Conservation (phyloP, 2,329 filamentous ascomycete species). For the Lachnellula arida region DNA sequence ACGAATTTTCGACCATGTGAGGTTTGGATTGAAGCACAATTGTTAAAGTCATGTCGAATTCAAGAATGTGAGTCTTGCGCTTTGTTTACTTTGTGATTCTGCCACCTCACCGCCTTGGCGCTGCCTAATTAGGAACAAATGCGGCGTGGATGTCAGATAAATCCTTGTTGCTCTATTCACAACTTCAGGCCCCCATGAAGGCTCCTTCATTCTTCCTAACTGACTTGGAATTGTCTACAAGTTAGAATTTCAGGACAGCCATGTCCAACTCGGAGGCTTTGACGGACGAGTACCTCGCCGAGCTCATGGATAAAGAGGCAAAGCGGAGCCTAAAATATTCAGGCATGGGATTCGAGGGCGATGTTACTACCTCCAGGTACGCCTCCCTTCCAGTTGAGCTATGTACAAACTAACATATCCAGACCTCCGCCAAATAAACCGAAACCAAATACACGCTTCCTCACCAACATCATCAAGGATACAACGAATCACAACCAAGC, state of each 20-base stretch:
- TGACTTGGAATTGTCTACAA: background rate
- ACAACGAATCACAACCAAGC: slow-evolving; percentile 87
- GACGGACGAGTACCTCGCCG: slow-evolving; percentile 75
- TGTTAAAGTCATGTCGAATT: background rate
- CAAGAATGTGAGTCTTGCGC: background rate
- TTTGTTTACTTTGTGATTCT: slow-evolving; percentile 19
- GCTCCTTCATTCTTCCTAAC: background rate
- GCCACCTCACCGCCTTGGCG: slow-evolving; percentile 3
- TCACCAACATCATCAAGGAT: slow-evolving; percentile 82
- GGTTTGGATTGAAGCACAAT: background rate
- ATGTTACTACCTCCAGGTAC: slow-evolving; percentile 42
- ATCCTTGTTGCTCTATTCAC: background rate
- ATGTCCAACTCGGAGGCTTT: slow-evolving; percentile 41
- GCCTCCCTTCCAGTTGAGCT: slow-evolving; percentile 1
- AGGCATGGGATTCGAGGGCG: slow-evolving; percentile 67
- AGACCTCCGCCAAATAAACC: slow-evolving; percentile 56
- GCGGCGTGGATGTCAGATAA: background rate
- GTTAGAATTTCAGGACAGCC: background rate
- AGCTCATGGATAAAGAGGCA: slow-evolving; percentile 76
- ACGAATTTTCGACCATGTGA: no score
- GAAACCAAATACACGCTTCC: slow-evolving; percentile 87
- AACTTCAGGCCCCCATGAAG: background rate
- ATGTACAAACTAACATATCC: slow-evolving; percentile 7
- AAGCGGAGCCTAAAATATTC: slow-evolving; percentile 69
- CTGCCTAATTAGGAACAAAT: background rate